Conservation (phyloP, 352 stramenopile species). For the Pythium brachiatum region DNA sequence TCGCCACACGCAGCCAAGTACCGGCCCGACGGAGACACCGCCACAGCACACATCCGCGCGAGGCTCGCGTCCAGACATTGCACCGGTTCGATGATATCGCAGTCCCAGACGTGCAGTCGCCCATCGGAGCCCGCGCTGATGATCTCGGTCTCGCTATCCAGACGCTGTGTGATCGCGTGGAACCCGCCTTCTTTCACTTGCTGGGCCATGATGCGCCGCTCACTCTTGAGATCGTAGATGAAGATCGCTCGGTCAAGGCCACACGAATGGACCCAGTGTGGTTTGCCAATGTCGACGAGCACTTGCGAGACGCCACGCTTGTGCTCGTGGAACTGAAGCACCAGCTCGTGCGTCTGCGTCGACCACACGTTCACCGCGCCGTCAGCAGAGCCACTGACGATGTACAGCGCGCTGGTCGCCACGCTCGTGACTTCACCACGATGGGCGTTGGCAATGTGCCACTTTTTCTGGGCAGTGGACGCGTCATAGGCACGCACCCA, state of each 20-base stretch:
- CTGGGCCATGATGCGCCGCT: conserved; percentile 79
- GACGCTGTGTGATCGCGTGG: conserved; percentile 78
- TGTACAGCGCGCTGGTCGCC: conserved; percentile 56
- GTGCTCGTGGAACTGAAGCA: conserved; percentile 91
- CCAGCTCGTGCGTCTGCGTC: conserved; percentile 75
- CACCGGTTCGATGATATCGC: conserved; percentile 83
- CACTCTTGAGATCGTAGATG: conserved; percentile 90
- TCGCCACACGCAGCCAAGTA: conserved; percentile 82
- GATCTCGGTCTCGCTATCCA: conserved; percentile 90
- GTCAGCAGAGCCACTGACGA: conserved; percentile 81
- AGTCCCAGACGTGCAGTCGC: conserved; percentile 89
- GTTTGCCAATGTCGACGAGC: conserved; percentile 70
- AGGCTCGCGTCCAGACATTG: conserved; percentile 44
- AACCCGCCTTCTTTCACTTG: conserved; percentile 80
- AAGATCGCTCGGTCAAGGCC: conserved; percentile 86
- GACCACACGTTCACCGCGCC: conserved; percentile 90
- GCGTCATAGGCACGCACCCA: conserved; percentile 67
- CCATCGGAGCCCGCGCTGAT: conserved; percentile 83
- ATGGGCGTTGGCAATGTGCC: conserved; percentile 87
- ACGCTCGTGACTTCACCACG: conserved; percentile 80
- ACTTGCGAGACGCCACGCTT: conserved; percentile 78
- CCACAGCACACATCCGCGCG: conserved; percentile 38
- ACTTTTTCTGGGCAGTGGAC: conserved; percentile 52
- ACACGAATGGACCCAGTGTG: conserved; percentile 86
- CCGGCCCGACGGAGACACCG: conserved; percentile 60